A percentile compares a stretch with the other conserved stretches of the same genome.
Evolutionary conservation across 2,329 filamentous ascomycete genomes (phyloP).

Genomic region (Neonectria coccinea): DNA sequence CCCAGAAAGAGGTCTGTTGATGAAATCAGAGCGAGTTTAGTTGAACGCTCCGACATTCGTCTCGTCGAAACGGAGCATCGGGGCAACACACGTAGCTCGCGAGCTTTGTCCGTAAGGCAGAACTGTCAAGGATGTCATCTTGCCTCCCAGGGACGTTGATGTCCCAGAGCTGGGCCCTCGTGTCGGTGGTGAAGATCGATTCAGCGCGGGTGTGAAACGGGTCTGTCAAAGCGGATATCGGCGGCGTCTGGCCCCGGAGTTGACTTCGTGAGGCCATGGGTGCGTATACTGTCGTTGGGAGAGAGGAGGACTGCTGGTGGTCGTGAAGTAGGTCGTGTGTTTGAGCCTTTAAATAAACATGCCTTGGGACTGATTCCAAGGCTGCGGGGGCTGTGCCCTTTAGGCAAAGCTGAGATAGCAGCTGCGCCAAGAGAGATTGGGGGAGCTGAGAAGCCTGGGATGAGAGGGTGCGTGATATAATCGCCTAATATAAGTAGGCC

Average conservation of each 20-base stretch:
- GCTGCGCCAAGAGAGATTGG: neutral
- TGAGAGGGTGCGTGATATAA: neutral
- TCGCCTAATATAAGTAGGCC: neutral
- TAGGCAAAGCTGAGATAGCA: neutral
- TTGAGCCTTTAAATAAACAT: neutral
- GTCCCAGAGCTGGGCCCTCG: conserved; percentile 22
- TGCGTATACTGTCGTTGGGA: neutral
- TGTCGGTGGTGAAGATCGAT: conserved; percentile 5
- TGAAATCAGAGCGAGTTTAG: conserved; percentile 2
- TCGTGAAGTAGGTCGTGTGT: neutral
- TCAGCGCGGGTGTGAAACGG: neutral
- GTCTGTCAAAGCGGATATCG: neutral
- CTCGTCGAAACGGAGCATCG: neutral
- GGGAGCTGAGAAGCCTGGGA: no score
- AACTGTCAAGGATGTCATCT: conserved; percentile 9
- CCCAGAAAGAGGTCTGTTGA: neutral
- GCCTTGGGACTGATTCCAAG: neutral
- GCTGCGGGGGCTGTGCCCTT: neutral
- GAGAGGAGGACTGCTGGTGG: neutral
- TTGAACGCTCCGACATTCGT: neutral
- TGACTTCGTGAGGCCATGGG: neutral
- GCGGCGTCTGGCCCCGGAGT: neutral
- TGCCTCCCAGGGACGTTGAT: conserved; percentile 1
- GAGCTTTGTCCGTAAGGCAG: conserved; percentile 11
- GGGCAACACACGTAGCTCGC: conserved; percentile 1